Evolutionary conservation across 2,329 filamentous ascomycete genomes (phyloP), one percentile per base, ranked within the genome.

Genomic region (Phialophora chinensis): DNA sequence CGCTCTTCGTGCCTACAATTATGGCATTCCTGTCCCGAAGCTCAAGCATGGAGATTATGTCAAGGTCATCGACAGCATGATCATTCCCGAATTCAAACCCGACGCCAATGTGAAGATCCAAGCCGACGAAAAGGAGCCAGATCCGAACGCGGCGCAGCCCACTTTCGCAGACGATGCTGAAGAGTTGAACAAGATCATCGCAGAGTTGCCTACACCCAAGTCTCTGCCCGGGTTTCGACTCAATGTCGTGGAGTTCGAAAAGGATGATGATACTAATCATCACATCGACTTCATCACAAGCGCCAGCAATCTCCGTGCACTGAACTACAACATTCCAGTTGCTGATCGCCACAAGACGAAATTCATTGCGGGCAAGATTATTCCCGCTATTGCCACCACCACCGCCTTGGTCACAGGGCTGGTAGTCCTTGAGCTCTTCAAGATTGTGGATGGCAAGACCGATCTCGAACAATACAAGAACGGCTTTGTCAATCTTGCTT

Each of bases 401-500:
- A 99, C 95, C 2, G 94, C 95, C 2, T 84, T 99, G 65, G 94
- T 98, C 12, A 99, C 95, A 2, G 95, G 95, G 66, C 85, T 99
- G 54, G 93, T 99, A 61, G 86, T 96, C 17, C 83, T 99, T 54
- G 95, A 99, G 82, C 82, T 98, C 56, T 97, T 92, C 89, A 99
- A 99, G 87, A 87, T 99, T 70, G 85, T 99, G 54, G 95, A 98
- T 75, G 94, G 93, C 76, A 97, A 99, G 85, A 87, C 86, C n/a
- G 92, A 98, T 73, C 90, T 97, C 71, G 95, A 98, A 81, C 91
- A 98, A 80, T 99, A 96, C 88, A 98, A 98, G 87, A 99, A 99
- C 77, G 95, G 95, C 17, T 99, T 99, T 79, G 86, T 98, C 81
- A 99, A 99, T 81, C 82, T 99, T 72, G 95, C 95, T 1, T 83